Conservation (phyloP, 2,329 filamentous ascomycete species). For the Penicillium sp. region DNA sequence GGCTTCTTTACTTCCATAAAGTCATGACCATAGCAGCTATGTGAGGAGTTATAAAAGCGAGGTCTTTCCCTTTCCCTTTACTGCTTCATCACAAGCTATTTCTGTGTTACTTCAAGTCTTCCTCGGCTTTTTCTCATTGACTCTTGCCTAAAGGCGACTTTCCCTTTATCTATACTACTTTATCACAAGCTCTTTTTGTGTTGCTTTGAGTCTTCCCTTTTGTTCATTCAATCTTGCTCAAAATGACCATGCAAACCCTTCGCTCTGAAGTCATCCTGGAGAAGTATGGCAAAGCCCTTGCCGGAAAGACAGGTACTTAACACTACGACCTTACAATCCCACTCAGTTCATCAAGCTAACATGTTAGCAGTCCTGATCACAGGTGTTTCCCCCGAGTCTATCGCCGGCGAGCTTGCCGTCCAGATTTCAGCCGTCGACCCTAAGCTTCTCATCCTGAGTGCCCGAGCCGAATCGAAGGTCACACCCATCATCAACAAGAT, state of each 20-base stretch:
- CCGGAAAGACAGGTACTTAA: constrained; percentile 17
- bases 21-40: not conserved
- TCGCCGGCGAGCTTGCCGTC: constrained; percentile 23
- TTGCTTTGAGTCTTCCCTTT: not conserved
- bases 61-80: not conserved
- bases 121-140: not conserved
- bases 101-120: not conserved
- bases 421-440: constrained; percentile 20
- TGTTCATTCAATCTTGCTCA: not conserved
- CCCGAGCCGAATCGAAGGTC: constrained; percentile 18
- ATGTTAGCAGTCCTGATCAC: constrained; percentile 21
- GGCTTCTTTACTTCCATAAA: not conserved
- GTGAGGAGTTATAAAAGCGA: not conserved
- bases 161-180: not conserved
- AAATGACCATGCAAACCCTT: constrained; percentile 16
- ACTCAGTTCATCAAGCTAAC: not conserved
- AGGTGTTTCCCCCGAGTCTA: constrained; percentile 21
- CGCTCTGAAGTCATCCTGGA: constrained; percentile 18
- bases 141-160: not conserved
- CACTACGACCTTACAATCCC: not conserved
- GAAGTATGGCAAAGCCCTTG: constrained; percentile 17
- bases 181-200: not conserved
- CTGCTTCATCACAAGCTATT: not conserved
- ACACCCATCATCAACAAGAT: constrained; percentile 16
- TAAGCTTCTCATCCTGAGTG: constrained; percentile 19